A percentile compares a stretch with the other conserved stretches of the same genome.
These are phyloP conservation scores for Prunus davidiana DNA, from an alignment of 306 rosid species.

Conservation along the genomic window DNA sequence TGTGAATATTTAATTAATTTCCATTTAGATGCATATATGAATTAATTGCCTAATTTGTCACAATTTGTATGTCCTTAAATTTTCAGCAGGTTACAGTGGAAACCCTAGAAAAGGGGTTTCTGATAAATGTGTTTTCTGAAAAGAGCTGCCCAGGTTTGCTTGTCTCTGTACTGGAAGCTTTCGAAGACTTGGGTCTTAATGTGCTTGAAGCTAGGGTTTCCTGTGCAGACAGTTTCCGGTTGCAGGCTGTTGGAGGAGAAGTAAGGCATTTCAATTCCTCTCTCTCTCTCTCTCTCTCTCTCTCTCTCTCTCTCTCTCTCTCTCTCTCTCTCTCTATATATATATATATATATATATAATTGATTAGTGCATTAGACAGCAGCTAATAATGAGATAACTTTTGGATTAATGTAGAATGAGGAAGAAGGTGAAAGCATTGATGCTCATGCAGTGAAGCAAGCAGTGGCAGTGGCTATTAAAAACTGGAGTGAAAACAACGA, in stretches of 20 bases:
- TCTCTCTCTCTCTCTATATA: no score
- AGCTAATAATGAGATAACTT: background rate
- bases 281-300: no score
- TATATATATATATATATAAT: background rate
- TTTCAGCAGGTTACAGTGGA: slow-evolving; percentile 76
- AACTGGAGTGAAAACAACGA: slow-evolving; percentile 44
- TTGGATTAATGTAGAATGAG: slow-evolving; percentile 33
- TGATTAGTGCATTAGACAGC: background rate
- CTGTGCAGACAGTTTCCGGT: slow-evolving; percentile 71
- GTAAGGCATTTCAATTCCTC: slow-evolving; percentile 40
- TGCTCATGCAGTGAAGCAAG: slow-evolving; percentile 45
- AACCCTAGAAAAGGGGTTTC: slow-evolving; percentile 79
- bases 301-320: no score
- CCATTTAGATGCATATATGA: background rate
- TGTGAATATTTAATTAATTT: background rate
- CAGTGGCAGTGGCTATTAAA: slow-evolving; percentile 46
- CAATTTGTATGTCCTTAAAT: background rate
- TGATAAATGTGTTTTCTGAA: slow-evolving; percentile 64
- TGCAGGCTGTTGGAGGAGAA: slow-evolving; percentile 87
- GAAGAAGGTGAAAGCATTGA: slow-evolving; percentile 43
- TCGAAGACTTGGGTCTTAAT: slow-evolving; percentile 79
- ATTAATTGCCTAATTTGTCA: background rate
- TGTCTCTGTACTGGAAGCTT: slow-evolving; percentile 76
- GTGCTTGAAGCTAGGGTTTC: slow-evolving; percentile 99
- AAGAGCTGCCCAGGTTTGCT: slow-evolving; percentile 78